Evolutionary conservation across 2,329 filamentous ascomycete species (phyloP).

Genomic region (Xylaria sp.): DNA sequence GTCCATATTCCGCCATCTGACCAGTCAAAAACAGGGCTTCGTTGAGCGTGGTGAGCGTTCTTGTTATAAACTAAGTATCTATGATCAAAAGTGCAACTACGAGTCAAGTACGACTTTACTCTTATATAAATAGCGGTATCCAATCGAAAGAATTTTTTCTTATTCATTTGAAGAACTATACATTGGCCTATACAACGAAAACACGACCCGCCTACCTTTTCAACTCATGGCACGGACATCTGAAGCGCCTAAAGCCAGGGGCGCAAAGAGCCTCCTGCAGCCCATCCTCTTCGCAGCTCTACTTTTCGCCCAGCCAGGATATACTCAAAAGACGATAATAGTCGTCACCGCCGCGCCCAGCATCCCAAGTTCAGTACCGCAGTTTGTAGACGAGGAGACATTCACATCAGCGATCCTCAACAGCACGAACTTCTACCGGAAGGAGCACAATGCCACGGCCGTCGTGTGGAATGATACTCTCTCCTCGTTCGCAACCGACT

Average conservation of each 20-base stretch:
- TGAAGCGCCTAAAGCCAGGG: background rate
- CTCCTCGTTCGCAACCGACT: slow-evolving; percentile 62
- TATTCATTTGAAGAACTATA: background rate
- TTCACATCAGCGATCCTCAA: slow-evolving; percentile 69
- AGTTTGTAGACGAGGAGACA: slow-evolving; percentile 49
- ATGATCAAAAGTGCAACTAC: no score
- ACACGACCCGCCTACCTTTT: background rate
- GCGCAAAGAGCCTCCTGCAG: background rate
- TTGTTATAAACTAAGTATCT: background rate
- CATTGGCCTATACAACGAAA: background rate
- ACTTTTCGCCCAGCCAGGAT: slow-evolving; percentile 20
- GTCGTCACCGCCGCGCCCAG: slow-evolving; percentile 43
- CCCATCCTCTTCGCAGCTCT: slow-evolving; percentile 16
- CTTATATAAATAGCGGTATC: background rate
- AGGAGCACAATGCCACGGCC: slow-evolving; percentile 66
- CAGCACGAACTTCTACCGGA: slow-evolving; percentile 73
- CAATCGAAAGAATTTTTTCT: background rate
- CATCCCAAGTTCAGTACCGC: slow-evolving; percentile 43
- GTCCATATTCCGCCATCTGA: background rate
- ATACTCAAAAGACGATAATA: slow-evolving; percentile 26
- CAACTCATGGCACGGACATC: slow-evolving; percentile 9
- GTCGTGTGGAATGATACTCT: slow-evolving; percentile 74
- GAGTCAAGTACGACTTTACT: no score
- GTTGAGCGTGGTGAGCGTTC: background rate
- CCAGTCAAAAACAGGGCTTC: background rate